Evolutionary conservation across 2,329 filamentous ascomycete genomes (phyloP), one percentile per base, ranked within the genome.

Genomic region (Alternaria novae-zelandiae): DNA sequence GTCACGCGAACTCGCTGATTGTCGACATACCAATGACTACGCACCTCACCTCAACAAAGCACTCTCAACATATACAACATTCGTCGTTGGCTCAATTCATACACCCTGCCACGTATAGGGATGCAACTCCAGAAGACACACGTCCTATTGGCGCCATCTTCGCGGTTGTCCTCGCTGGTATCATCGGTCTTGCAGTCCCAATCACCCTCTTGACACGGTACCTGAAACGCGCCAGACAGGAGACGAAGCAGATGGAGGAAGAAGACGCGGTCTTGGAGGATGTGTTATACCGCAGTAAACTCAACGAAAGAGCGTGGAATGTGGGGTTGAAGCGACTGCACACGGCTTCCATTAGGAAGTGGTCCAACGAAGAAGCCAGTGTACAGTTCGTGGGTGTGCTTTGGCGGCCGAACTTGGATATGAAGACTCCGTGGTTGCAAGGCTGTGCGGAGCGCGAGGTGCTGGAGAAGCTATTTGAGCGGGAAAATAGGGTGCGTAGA

Each of bases 291-390:
- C 32, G n/a, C 23, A 44, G 53, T 26, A 5, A 28, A 11, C 26
- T 46, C n/a, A 41, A 36, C 21, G 17, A 20, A 36, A 53, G 26
- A 59, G 54, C 54, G 9, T 51, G 41, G 17, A 30, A 54, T 13
- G 21, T 61, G n/a, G 61, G 57, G 25, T 44, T 49, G 23, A 36
- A 44, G 41, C 53, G 49, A 20, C 36, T 61, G n/a, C 54, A 58
- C n/a, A 28, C 46, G 23, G 44, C 60, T 12, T 58, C 49, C n/a
- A 25, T 13, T 3, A 51, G 51, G 26, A 59, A 59, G n/a, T 59
- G 45, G 50, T 32, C 23, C 4, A n/a, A 12, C n/a, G 43, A 59
- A 10, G 25, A 63, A 13, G 21, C 28, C 25, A 25, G 30, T 30
- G 26, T 3, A 3, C 28, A 43, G 17, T 50, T 45, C 1, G 41